phyloP scores from a whole-genome alignment of 192 early-diverging fungal genomes.

The Linderina pennispora region DNA sequence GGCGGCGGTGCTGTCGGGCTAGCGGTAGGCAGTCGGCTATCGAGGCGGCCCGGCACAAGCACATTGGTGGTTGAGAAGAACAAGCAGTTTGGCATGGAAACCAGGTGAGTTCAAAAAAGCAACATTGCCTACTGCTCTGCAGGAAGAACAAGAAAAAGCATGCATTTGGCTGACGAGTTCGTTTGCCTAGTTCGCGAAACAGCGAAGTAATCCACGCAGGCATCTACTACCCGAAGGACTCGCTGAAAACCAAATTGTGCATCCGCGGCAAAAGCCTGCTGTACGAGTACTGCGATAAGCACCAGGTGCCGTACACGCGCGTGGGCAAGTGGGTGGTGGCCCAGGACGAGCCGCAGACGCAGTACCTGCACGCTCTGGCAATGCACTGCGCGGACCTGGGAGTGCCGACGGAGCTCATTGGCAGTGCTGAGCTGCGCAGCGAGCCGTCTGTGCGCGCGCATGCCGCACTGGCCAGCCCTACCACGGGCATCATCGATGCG shows the following conservation, averaged over 20 bases:
- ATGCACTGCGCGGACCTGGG: conserved; percentile 51
- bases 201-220: conserved; percentile 89
- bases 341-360: conserved; percentile 44
- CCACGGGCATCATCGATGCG: conserved; percentile 81
- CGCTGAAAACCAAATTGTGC: conserved; percentile 70
- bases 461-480: conserved; percentile 56
- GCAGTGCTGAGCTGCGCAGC: conserved; percentile 23
- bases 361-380: conserved; percentile 50
- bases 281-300: conserved; percentile 54
- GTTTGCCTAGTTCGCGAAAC: conserved; percentile 70
- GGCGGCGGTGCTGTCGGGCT: conserved; percentile 79
- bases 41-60: conserved; percentile 32
- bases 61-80: conserved; percentile 68
- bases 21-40: conserved; percentile 62
- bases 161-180: too few species aligned
- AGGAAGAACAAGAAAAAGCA: too few species aligned
- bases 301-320: conserved; percentile 47
- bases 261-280: conserved; percentile 67
- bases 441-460: conserved; percentile 60
- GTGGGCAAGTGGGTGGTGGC: conserved; percentile 82
- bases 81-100: conserved; percentile 57
- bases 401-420: conserved; percentile 50
- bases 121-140: too few species aligned
- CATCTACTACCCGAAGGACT: conserved; percentile 70
- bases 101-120: conserved; percentile 42